Evolutionary conservation across 2,329 filamentous ascomycete genomes (phyloP).

Genomic region (Tothia fuscella): DNA sequence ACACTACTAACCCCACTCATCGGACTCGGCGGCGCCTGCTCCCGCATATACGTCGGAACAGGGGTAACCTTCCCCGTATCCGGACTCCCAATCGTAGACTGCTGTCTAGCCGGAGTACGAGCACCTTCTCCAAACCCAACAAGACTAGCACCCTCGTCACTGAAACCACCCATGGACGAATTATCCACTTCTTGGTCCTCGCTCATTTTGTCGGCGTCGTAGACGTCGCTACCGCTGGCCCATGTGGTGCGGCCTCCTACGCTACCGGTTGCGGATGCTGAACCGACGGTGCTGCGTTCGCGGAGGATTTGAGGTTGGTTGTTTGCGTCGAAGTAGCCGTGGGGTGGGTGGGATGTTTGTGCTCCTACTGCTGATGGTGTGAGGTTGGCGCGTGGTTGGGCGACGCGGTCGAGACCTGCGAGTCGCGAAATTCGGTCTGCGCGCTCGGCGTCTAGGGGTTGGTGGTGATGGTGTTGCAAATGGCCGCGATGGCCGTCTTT

Average conservation of each 20-base stretch:
- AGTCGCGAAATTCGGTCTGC: constrained; percentile 92
- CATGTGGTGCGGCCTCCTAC: constrained; percentile 54
- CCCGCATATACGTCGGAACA: constrained; percentile 16
- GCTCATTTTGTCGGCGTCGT: constrained; percentile 58
- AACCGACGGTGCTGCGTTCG: constrained; percentile 82
- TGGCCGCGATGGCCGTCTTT: constrained; percentile 90
- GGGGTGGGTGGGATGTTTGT: constrained; percentile 21
- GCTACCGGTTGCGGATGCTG: constrained; percentile 76
- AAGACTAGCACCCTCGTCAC: constrained; percentile 71
- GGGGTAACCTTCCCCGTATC: constrained; percentile 42
- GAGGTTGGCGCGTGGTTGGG: constrained; percentile 30
- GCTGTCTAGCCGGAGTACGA: constrained; percentile 36
- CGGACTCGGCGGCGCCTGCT: constrained; percentile 20
- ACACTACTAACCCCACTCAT: constrained; percentile 21
- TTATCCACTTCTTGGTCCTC: constrained; percentile 44
- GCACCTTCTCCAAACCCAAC: constrained; percentile 92
- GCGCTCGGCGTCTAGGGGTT: constrained; percentile 78
- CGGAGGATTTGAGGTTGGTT: constrained; percentile 51
- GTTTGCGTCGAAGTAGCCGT: constrained; percentile 64
- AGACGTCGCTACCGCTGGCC: constrained; percentile 50
- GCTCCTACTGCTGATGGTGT: constrained; percentile 27
- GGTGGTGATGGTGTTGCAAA: constrained; percentile 49
- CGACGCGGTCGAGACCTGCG: constrained; percentile 78
- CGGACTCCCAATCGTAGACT: constrained; percentile 67
- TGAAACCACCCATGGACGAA: constrained; percentile 65